A percentile compares a stretch with the other conserved stretches of the same genome.
Evolutionary conservation across 805 yeast genomes (phyloP).

Genomic region (Wickerhamiella kurtzmanii): DNA sequence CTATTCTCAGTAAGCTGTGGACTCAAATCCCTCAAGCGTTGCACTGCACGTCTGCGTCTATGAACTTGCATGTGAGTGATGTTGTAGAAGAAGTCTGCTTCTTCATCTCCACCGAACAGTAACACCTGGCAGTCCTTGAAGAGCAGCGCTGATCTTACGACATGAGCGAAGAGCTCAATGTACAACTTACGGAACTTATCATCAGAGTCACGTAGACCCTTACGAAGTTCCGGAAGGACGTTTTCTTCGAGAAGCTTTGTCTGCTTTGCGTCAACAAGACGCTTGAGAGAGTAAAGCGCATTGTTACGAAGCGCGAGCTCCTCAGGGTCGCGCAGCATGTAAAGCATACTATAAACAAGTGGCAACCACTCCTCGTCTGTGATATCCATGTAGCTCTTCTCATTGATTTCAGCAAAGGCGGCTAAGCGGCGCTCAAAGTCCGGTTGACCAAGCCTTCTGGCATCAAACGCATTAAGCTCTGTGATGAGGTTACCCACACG

Average conservation of each 20-base stretch:
- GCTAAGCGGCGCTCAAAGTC: constrained; percentile 65
- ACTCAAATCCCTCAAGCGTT: constrained; percentile 38
- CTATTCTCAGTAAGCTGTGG: constrained; percentile 29
- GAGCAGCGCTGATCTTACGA: constrained; percentile 29
- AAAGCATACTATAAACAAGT: constrained; percentile 51
- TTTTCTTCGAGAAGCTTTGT: constrained; percentile 34
- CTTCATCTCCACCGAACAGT: constrained; percentile 57
- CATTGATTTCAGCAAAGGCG: constrained; percentile 56
- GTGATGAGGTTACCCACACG: constrained; percentile 40
- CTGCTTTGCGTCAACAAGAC: constrained; percentile 41
- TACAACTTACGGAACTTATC: constrained; percentile 63
- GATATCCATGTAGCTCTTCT: constrained; percentile 33
- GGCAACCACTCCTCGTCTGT: constrained; percentile 65
- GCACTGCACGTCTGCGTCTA: constrained; percentile 74
- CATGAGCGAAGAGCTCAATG: constrained; percentile 49
- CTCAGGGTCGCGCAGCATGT: constrained; percentile 57
- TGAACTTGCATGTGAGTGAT: constrained; percentile 72
- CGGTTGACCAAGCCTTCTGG: constrained; percentile 49
- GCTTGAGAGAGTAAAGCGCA: constrained; percentile 48
- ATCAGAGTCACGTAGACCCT: constrained; percentile 47
- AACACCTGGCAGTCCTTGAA: constrained; percentile 32
- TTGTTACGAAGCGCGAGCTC: constrained; percentile 73
- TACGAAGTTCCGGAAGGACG: constrained; percentile 50
- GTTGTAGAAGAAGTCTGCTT: constrained; percentile 66
- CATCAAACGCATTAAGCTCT: constrained; percentile 59